Evolutionary conservation across 768 basidiomycete genomes (phyloP).

Genomic region (Kwoniella newhampshirensis): DNA sequence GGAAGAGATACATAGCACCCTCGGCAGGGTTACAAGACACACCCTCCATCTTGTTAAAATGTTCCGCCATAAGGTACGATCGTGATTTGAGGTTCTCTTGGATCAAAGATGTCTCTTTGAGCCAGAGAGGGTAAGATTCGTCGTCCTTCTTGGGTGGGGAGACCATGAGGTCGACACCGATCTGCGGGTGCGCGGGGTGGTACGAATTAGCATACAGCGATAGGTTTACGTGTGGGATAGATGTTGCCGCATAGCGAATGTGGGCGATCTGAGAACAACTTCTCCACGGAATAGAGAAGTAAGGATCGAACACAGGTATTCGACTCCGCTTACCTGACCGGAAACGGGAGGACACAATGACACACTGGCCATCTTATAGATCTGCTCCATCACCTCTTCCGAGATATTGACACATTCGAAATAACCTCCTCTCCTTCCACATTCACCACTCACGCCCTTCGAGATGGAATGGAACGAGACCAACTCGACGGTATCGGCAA

Average conservation of each 20-base stretch:
- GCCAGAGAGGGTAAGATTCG: slow-evolving; percentile 74
- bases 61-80: slow-evolving; percentile 62
- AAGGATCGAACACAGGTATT: neutral
- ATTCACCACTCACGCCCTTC: slow-evolving; percentile 94
- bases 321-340: slow-evolving; percentile 58
- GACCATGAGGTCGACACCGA: slow-evolving; percentile 93
- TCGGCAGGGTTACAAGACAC: slow-evolving; percentile 67
- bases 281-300: neutral
- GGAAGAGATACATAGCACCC: slow-evolving; percentile 92
- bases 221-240: too few relatives aligned
- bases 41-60: slow-evolving; percentile 81
- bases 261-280: too few relatives aligned
- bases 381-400: slow-evolving; percentile 72
- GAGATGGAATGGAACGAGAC: slow-evolving; percentile 97
- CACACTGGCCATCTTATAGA: slow-evolving; percentile 96
- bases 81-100: slow-evolving; percentile 60
- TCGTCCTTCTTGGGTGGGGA: slow-evolving; percentile 77
- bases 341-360: slow-evolving; percentile 82
- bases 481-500: slow-evolving; percentile 62
- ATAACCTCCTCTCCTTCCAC: slow-evolving; percentile 95
- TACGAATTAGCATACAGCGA: neutral
- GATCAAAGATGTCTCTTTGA: slow-evolving; percentile 76
- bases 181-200: slow-evolving; percentile 58
- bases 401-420: slow-evolving; percentile 85
- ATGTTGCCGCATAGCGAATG: too few relatives aligned